Evolutionary conservation across 257 asterid genomes (phyloP).

Genomic region (Nicotiana tabacum): DNA sequence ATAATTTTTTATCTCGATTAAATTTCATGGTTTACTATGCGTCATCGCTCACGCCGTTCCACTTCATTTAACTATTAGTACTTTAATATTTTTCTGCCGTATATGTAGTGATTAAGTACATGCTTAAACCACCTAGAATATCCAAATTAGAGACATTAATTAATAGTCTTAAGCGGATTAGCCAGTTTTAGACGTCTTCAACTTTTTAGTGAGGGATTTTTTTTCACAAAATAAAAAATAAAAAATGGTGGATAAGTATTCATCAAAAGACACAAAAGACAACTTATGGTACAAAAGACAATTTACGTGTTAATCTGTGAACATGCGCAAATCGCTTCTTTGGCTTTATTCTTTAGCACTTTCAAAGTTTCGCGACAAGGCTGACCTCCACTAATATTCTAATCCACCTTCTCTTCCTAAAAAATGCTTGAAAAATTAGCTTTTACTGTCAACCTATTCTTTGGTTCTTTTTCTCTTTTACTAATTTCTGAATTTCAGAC

Average conservation of each 20-base stretch:
- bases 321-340: slow-evolving; percentile 9
- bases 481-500: slow-evolving; percentile 10
- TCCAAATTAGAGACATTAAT: neutral
- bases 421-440: neutral
- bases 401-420: neutral
- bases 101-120: neutral
- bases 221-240: neutral
- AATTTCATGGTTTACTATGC: neutral
- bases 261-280: slow-evolving; percentile 12
- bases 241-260: neutral
- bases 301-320: neutral
- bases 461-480: neutral
- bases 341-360: slow-evolving; percentile 7
- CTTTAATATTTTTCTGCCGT: neutral
- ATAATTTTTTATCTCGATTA: neutral
- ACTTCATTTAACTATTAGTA: neutral
- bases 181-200: neutral
- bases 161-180: neutral
- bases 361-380: neutral
- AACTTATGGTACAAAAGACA: neutral
- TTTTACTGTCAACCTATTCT: slow-evolving; percentile 6
- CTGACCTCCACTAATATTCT: slow-evolving; percentile 12
- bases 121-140: neutral
- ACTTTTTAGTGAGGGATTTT: neutral
- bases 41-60: neutral